phyloP scores from a whole-genome alignment of 208 protist genomes.

The Leishmania tropica region DNA sequence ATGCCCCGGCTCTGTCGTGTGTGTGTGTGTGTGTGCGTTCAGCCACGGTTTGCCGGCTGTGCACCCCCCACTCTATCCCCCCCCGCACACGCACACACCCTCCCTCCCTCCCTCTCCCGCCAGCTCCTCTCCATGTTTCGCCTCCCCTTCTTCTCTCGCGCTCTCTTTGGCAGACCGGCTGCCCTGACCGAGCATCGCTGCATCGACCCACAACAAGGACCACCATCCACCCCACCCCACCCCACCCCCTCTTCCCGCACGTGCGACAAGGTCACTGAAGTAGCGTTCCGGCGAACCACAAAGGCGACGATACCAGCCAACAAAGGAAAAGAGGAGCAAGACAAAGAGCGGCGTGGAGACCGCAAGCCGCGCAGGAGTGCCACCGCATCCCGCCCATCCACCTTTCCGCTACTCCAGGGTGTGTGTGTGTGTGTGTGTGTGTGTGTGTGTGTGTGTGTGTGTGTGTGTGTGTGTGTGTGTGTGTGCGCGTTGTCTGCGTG shows the following conservation, averaged over 20 bases:
- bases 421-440: no score
- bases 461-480: no score
- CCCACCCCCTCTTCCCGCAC: not conserved
- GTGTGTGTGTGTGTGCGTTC: no score
- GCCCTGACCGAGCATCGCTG: not conserved
- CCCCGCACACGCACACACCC: not conserved
- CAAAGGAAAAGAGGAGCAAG: not conserved
- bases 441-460: no score
- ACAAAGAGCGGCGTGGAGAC: not conserved
- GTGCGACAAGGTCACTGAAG: not conserved
- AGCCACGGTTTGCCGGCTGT: not conserved
- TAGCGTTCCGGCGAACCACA: not conserved
- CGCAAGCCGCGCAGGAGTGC: no score
- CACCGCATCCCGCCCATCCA: not conserved
- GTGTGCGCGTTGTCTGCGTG: not conserved
- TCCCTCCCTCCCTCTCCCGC: not conserved
- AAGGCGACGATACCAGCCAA: not conserved
- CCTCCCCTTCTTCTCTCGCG: no score
- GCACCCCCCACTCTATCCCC: not conserved
- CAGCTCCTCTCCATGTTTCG: no score
- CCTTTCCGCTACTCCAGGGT: not conserved
- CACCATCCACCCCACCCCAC: not conserved
- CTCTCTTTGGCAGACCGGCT: not conserved
- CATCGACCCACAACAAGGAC: not conserved
- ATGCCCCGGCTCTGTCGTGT: not conserved